A percentile compares a stretch with the other conserved stretches of the same genome.
Evolutionary conservation across 2,329 filamentous ascomycete species (phyloP).

Genomic region (Capronia epimyces): DNA sequence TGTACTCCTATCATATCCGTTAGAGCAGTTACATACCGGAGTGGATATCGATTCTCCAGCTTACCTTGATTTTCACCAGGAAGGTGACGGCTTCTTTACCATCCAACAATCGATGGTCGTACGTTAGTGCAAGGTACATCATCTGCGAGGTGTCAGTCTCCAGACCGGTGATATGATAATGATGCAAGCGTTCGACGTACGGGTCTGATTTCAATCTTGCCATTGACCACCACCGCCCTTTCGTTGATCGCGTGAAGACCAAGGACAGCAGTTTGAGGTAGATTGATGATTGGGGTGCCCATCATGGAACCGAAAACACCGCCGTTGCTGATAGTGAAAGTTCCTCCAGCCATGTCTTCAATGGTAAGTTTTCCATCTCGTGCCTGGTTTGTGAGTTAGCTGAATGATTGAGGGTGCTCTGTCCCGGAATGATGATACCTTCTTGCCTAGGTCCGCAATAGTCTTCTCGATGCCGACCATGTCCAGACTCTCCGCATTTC

Average conservation of each 20-base stretch:
- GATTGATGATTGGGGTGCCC: slow-evolving; percentile 97
- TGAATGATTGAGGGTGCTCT: slow-evolving; percentile 1
- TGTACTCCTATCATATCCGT: slow-evolving; percentile 23
- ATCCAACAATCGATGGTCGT: slow-evolving; percentile 93
- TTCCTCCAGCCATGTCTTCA: slow-evolving; percentile 97
- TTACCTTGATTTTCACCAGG: slow-evolving; percentile 80
- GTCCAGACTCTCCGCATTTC: slow-evolving; percentile 84
- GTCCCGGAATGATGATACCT: slow-evolving; percentile 55
- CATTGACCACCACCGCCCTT: slow-evolving; percentile 79
- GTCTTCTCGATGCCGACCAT: slow-evolving; percentile 82
- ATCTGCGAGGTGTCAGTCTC: slow-evolving; percentile 49
- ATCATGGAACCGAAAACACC: slow-evolving; percentile 96
- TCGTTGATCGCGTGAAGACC: slow-evolving; percentile 97
- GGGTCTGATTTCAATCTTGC: slow-evolving; percentile 88
- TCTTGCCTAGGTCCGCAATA: slow-evolving; percentile 92
- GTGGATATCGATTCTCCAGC: neutral
- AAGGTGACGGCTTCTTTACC: slow-evolving; percentile 94
- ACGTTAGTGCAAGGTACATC: slow-evolving; percentile 98
- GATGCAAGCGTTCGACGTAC: slow-evolving; percentile 37
- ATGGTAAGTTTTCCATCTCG: slow-evolving; percentile 95
- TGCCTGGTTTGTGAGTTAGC: slow-evolving; percentile 52
- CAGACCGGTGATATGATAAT: neutral
- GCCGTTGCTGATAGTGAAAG: slow-evolving; percentile 95
- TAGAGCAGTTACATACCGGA: slow-evolving; percentile 1
- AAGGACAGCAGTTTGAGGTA: slow-evolving; percentile 57